Evolutionary conservation across 176 grass and related monocot species (phyloP).

Genomic region (Cocos nucifera): DNA sequence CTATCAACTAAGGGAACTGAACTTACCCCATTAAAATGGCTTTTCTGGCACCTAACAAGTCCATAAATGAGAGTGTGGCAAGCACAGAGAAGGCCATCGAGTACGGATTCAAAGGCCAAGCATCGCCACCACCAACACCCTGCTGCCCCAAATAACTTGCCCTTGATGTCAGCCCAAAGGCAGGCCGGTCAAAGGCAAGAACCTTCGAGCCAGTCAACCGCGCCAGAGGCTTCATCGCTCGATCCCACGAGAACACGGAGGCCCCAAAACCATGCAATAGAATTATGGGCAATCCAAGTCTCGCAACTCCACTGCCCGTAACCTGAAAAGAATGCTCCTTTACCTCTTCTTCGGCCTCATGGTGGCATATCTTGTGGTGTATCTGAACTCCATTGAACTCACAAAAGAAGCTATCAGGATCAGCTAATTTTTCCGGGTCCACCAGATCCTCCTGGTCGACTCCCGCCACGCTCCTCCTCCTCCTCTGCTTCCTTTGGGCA

Average conservation of each 20-base stretch:
- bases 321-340: slow-evolving; percentile 13
- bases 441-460: slow-evolving; percentile 75
- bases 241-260: slow-evolving; percentile 74
- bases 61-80: slow-evolving; percentile 60
- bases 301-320: not conserved
- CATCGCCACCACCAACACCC: slow-evolving; percentile 10
- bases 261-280: slow-evolving; percentile 86
- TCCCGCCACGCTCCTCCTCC: slow-evolving; percentile 49
- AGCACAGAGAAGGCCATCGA: slow-evolving; percentile 75
- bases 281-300: slow-evolving; percentile 37
- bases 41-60: slow-evolving; percentile 39
- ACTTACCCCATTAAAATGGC: slow-evolving; percentile 67
- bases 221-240: slow-evolving; percentile 54
- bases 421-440: slow-evolving; percentile 49
- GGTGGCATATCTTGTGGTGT: slow-evolving; percentile 72
- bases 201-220: slow-evolving; percentile 51
- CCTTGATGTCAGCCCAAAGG: slow-evolving; percentile 68
- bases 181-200: slow-evolving; percentile 80
- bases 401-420: slow-evolving; percentile 76
- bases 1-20: not conserved
- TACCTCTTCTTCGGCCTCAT: slow-evolving; percentile 8
- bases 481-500: not conserved
- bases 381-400: slow-evolving; percentile 63
- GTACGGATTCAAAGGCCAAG: slow-evolving; percentile 60
- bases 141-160: slow-evolving; percentile 6